phyloP scores from a whole-genome alignment of 352 stramenopile genomes.

The Hyaloperonospora brassicae region DNA sequence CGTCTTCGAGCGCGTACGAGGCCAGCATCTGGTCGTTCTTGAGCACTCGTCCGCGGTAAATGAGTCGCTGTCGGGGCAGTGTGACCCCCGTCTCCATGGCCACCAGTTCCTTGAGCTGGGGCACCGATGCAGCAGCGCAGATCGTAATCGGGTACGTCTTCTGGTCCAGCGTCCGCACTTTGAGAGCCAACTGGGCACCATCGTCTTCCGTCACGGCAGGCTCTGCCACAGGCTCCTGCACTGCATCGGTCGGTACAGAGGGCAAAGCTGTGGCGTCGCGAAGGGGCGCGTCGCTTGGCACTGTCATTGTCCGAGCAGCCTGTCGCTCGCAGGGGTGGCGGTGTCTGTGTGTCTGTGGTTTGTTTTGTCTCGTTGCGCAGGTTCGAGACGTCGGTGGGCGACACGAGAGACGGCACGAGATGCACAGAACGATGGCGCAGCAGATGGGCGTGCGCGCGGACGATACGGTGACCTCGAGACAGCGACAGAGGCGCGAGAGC shows the following conservation, averaged over 20 bases:
- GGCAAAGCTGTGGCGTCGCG: neutral
- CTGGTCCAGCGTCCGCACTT: slow-evolving; percentile 80
- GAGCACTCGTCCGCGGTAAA: slow-evolving; percentile 80
- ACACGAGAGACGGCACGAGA: no score
- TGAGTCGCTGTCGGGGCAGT: slow-evolving; percentile 67
- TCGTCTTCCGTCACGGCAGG: slow-evolving; percentile 8
- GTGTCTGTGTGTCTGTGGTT: neutral
- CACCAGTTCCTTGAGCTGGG: slow-evolving; percentile 67
- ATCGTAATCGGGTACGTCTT: slow-evolving; percentile 70
- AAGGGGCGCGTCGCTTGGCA: neutral
- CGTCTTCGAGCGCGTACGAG: slow-evolving; percentile 71
- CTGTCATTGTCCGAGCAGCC: slow-evolving; percentile 4
- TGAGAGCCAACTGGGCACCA: slow-evolving; percentile 44
- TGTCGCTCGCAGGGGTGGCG: neutral
- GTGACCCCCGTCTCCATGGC: slow-evolving; percentile 63
- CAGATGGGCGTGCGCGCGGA: no score
- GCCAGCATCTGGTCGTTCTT: slow-evolving; percentile 78
- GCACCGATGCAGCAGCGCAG: slow-evolving; percentile 51
- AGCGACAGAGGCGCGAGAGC: no score
- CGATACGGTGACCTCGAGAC: no score
- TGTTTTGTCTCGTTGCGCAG: no score
- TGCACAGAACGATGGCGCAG: no score
- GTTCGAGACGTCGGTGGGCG: no score
- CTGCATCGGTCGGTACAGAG: neutral
- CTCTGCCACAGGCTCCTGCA: slow-evolving; percentile 19